A percentile compares a stretch with the other conserved stretches of the same genome.
Conservation (phyloP, 1,284 basidiomycete species). For the Cystobasidium sp. region DNA sequence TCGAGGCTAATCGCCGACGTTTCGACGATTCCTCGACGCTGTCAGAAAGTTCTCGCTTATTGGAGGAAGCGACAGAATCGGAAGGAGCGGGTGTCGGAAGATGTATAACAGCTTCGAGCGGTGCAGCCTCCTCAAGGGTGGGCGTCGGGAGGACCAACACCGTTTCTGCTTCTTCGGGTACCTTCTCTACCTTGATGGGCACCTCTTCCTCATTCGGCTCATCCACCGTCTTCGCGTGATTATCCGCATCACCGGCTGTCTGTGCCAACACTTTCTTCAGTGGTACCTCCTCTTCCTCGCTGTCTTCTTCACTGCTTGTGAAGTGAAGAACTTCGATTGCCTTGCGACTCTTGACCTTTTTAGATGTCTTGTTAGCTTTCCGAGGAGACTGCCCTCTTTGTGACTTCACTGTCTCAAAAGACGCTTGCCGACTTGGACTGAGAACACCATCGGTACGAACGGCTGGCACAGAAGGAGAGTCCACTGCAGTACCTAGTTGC, state of each 20-base stretch:
- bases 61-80: constrained; percentile 3
- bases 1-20: constrained; percentile 6
- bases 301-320: constrained; percentile 54
- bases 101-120: constrained; percentile 8
- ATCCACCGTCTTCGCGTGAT: neutral
- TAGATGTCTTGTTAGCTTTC: neutral
- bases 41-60: constrained; percentile 11
- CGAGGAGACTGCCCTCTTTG: no score
- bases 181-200: neutral
- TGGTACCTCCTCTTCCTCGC: constrained; percentile 32
- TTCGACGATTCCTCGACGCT: neutral
- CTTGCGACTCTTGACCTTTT: constrained; percentile 43
- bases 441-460: no score
- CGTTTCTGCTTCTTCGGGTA: neutral
- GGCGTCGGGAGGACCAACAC: neutral
- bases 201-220: neutral
- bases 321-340: constrained; percentile 48
- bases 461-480: no score
- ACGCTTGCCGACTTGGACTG: no score
- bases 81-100: constrained; percentile 50
- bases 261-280: neutral
- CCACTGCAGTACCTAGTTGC: no score
- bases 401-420: no score
- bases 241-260: neutral
- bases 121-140: neutral